Conservation (phyloP, 2,329 filamentous ascomycete species). For the Colletotrichum simmondsii region DNA sequence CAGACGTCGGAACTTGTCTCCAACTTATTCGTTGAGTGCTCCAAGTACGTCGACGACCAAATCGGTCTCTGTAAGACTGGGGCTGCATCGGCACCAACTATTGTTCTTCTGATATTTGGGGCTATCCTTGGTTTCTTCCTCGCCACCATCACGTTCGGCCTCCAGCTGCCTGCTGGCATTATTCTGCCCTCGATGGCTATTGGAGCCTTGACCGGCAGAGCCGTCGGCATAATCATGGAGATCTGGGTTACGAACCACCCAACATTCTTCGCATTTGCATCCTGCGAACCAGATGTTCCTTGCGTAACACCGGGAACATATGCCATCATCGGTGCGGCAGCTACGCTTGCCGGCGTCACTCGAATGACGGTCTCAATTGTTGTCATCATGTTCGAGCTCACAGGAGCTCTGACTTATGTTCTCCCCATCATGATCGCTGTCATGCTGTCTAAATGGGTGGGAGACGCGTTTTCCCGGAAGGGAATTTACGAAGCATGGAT, state of each 20-base stretch:
- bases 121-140: conserved; percentile 87
- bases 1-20: conserved; percentile 93
- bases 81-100: conserved; percentile 82
- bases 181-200: conserved; percentile 97
- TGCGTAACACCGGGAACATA: conserved; percentile 97
- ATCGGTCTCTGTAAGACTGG: conserved; percentile 92
- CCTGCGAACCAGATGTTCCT: conserved; percentile 85
- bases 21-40: conserved; percentile 91
- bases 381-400: conserved; percentile 99
- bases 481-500: conserved; percentile 99
- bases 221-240: conserved; percentile 88
- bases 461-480: conserved; percentile 90
- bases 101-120: conserved; percentile 85
- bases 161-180: conserved; percentile 94
- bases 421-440: conserved; percentile 99
- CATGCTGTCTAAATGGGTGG: conserved; percentile 98
- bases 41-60: conserved; percentile 82
- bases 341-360: conserved; percentile 92
- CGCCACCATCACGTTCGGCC: conserved; percentile 88
- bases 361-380: conserved; percentile 98
- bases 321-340: conserved; percentile 94
- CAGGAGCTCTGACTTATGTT: conserved; percentile 94
- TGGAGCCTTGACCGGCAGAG: conserved; percentile 88
- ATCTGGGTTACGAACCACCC: conserved; percentile 87
- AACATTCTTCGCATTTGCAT: conserved; percentile 78